Base-by-base conservation (phyloP, 2,329 filamentous ascomycete genomes). In the Cytospora chrysosperma region DNA sequence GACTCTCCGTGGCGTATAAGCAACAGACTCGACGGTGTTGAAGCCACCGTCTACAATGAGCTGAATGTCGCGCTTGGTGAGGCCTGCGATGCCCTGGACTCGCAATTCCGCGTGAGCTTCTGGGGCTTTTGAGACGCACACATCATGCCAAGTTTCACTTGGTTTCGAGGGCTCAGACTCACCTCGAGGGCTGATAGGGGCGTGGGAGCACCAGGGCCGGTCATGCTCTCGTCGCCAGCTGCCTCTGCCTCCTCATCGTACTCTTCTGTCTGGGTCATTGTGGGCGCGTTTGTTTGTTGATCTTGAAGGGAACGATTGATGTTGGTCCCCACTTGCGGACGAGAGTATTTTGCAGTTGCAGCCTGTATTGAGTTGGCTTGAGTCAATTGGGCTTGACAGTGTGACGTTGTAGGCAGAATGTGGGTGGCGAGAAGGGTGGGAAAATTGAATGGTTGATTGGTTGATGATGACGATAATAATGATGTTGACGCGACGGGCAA, bases 1-100 rank as follows among this genome's bases (percentile, higher is more conserved):
- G 62, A 89, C 81, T 72, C 94, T 87, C 59, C 85, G 90, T 74
- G 95, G 86, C 3, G 87, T 98, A 74, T 99, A 99, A 56, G 95
- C 95, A 65, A 99, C 90, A 2, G 93, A 89, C 77, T 99, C 95
- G 43, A 99, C 93, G 0, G 95, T 99, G 75, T 98, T 92, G 76
- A 88, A 98, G 6, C 95, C 95, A 47, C 91, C 93, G 72, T 98
- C 94, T 21, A 96, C 82, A 26, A 99, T 87, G 47, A 97, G 82
- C 74, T 97, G 95, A 70, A 98, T 96, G 74, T 99, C 95, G 72
- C 96, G 88, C 70, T 93, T 93, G n/a, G 93, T 97, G 69, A 98
- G 79, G 17, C 94, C 94, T 53, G 90, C 88, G 66, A 97, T 81
- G 32, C 94, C 94, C 93, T 97, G 67, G n/a, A 12, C n/a, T 47